A percentile compares a stretch with the other conserved stretches of the same genome.
Evolutionary conservation across 73 alveolate species (phyloP).

Genomic region (Chromera velia): DNA sequence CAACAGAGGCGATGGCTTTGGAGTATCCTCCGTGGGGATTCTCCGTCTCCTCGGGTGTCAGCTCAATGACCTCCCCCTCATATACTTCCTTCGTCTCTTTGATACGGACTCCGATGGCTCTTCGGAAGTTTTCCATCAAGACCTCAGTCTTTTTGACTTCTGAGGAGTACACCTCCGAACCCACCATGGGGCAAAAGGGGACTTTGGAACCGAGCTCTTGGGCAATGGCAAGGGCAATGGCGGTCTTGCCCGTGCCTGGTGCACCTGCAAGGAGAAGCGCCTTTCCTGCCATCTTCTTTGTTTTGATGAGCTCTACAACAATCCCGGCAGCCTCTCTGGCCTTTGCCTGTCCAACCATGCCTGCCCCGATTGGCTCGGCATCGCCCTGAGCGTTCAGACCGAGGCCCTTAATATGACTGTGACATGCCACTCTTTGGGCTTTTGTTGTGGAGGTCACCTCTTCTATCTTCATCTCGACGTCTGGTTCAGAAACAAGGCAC

Average conservation of each 20-base stretch:
- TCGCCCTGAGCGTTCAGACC: constrained; percentile 75
- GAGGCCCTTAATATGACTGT: constrained; percentile 95
- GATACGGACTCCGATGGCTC: constrained; percentile 95
- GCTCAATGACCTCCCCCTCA: constrained; percentile 99
- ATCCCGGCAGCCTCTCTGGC: constrained; percentile 93
- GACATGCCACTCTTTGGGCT: constrained; percentile 94
- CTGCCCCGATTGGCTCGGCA: constrained; percentile 46
- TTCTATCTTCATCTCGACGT: constrained; percentile 77
- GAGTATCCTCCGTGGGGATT: constrained; percentile 46
- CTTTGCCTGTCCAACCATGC: constrained; percentile 92
- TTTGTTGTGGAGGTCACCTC: constrained; percentile 97
- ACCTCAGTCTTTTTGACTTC: constrained; percentile 57
- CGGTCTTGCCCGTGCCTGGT: constrained; percentile 99
- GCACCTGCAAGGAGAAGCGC: constrained; percentile 98
- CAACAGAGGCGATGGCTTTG: constrained; percentile 80
- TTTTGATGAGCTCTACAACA: constrained; percentile 92
- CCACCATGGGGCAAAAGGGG: constrained; percentile 99
- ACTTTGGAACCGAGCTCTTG: constrained; percentile 95
- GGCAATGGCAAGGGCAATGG: constrained; percentile 92
- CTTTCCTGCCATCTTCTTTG: constrained; percentile 99
- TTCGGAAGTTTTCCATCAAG: constrained; percentile 97
- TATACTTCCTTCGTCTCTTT: constrained; percentile 99
- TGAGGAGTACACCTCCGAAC: constrained; percentile 96
- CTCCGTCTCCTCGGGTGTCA: constrained; percentile 94
- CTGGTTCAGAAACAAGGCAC: background rate